Evolutionary conservation across 2,329 filamentous ascomycete species (phyloP).

Genomic region (Zalaria obscura): DNA sequence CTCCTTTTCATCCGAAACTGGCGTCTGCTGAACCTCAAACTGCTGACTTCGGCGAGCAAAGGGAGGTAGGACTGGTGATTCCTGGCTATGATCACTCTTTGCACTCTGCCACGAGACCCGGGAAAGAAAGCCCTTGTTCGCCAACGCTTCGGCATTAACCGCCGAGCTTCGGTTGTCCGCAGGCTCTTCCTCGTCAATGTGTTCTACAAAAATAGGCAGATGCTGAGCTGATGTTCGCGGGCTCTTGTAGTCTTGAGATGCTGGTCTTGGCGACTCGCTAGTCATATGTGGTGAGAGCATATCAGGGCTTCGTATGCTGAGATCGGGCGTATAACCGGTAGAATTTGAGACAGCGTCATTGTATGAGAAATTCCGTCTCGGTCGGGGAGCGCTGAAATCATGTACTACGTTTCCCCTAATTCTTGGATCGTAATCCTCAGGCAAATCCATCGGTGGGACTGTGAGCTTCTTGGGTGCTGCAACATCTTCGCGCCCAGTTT

Average conservation of each 20-base stretch:
- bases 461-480: conserved; percentile 34
- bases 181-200: conserved; percentile 40
- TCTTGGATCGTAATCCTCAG: conserved; percentile 48
- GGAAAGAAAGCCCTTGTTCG: conserved; percentile 32
- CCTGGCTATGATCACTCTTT: conserved; percentile 9
- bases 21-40: conserved; percentile 11
- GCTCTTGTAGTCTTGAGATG: background rate
- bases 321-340: background rate
- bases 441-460: conserved; percentile 28
- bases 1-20: conserved; percentile 1
- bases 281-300: background rate
- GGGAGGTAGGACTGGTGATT: conserved; percentile 16
- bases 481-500: conserved; percentile 34
- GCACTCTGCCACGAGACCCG: conserved; percentile 23
- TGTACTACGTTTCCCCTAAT: conserved; percentile 50
- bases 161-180: conserved; percentile 23
- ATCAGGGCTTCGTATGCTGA: background rate
- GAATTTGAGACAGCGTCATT: conserved; percentile 5
- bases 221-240: conserved; percentile 22
- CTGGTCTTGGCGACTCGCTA: background rate
- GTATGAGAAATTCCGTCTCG: conserved; percentile 22
- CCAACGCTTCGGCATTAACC: conserved; percentile 32
- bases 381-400: conserved; percentile 48
- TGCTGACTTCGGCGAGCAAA: conserved; percentile 20
- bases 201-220: conserved; percentile 46